Evolutionary conservation across 768 basidiomycete species (phyloP), one percentile per base, ranked within the genome.

Genomic region (Sarcomyxa edulis): DNA sequence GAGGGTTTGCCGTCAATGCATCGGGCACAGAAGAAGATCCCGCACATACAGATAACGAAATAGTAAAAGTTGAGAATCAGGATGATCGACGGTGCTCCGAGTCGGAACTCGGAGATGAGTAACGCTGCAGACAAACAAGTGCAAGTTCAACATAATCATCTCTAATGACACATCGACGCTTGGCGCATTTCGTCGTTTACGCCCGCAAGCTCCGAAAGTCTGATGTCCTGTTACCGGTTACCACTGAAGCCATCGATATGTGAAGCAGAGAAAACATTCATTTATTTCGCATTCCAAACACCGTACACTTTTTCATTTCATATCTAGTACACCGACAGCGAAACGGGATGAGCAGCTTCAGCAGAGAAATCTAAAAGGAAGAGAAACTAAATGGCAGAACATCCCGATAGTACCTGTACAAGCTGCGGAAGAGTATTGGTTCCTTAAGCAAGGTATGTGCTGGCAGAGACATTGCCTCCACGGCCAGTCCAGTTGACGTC

Each of bases 401-500:
- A 4, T 30, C 28, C 28, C 28, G n/a, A n/a, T n/a, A n/a, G n/a
- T n/a, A n/a, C n/a, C n/a, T n/a, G 8, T 30, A 30, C 8, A 23
- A 35, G 12, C 26, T 12, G 21, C 11, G 5, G 6, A 5, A 4
- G 11, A 22, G n/a, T 28, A 12, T 28, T 6, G 37, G 12, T 14
- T 20, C 15, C 29, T 56, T 62, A 76, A 49, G 74, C 68, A 55
- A 65, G 71, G 76, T 98, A 98, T 36, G 84, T 80, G 45, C 78
- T 83, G 26, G 93, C 85, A 39, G 95, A 91, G 40, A 95, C 92
- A 50, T 83, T 91, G 48, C 95, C 95, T 35, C 95, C 95, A 49
- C 91, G 90, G 32, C 95, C 95, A 50, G 94, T 98, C 95, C 95
- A 98, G 75, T 96, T 97, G 69, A 95, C 73, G 69, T 99, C 95